Percentiles rank a stretch among this genome's conserved stretches.
phyloP scores from a whole-genome alignment of 805 yeast genomes.

The Blastobotrys parvus region DNA sequence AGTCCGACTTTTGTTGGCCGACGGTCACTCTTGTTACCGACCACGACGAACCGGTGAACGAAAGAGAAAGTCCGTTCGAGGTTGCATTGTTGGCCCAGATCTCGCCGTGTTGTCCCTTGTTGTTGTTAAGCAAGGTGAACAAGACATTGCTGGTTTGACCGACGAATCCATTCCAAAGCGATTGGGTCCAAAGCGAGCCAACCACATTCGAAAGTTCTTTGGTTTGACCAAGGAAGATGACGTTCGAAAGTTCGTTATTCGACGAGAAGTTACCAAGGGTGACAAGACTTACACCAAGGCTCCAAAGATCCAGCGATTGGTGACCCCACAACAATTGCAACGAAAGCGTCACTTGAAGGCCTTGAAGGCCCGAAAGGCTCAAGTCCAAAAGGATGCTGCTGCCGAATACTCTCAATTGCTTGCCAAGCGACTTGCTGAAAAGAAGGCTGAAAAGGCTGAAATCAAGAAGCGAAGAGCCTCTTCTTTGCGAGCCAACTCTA shows the following conservation, averaged over 20 bases:
- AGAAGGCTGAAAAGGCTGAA: conserved; percentile 98
- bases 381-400: conserved; percentile 99
- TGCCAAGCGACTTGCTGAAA: conserved; percentile 97
- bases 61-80: conserved; percentile 99
- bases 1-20: conserved; percentile 88
- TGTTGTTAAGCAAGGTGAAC: conserved; percentile 95
- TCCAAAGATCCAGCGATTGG: conserved; percentile 99
- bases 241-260: conserved; percentile 85
- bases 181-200: conserved; percentile 99
- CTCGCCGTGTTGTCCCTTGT: conserved; percentile 91
- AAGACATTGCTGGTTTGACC: conserved; percentile 92
- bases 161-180: conserved; percentile 94
- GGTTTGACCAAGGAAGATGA: conserved; percentile 94
- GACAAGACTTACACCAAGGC: conserved; percentile 99
- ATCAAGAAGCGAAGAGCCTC: conserved; percentile 99
- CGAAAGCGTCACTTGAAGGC: conserved; percentile 97
- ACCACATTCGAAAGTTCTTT: conserved; percentile 99
- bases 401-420: conserved; percentile 98
- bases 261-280: conserved; percentile 98
- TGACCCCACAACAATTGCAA: conserved; percentile 98
- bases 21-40: conserved; percentile 98
- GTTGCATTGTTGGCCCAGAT: conserved; percentile 97
- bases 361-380: conserved; percentile 92
- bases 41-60: conserved; percentile 99
- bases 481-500: conserved; percentile 52